Evolutionary conservation across 176 grass and related monocot genomes (phyloP).

Genomic region (Paspalum notatum): DNA sequence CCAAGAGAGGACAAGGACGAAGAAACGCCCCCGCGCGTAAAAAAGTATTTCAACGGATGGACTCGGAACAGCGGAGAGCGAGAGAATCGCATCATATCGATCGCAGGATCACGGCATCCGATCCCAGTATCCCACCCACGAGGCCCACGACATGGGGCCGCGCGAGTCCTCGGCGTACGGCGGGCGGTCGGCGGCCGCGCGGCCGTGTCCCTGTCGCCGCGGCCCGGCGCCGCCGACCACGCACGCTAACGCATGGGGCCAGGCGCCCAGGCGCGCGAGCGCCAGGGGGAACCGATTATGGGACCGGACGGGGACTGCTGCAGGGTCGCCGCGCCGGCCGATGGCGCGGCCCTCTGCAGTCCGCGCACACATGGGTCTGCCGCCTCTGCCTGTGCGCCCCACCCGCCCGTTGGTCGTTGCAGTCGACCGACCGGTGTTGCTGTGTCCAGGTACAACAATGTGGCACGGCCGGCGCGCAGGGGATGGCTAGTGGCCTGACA

Average conservation of each 20-base stretch:
- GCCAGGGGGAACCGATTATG: background rate
- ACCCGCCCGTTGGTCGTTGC: background rate
- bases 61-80: too few species aligned
- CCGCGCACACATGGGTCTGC: conserved; percentile 28
- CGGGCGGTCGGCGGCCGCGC: conserved; percentile 34
- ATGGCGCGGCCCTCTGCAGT: background rate
- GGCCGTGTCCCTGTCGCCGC: background rate
- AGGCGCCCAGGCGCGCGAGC: background rate
- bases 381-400: too few species aligned
- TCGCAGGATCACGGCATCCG: too few species aligned
- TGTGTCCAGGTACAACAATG: conserved; percentile 24
- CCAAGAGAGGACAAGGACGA: too few species aligned
- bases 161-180: background rate
- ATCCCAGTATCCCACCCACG: too few species aligned
- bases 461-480: conserved; percentile 21
- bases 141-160: background rate
- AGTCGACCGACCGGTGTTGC: background rate
- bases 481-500: background rate
- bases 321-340: too few species aligned
- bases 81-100: too few species aligned
- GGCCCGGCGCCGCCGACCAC: conserved; percentile 29
- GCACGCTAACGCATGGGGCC: background rate
- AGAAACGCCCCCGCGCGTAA: too few species aligned
- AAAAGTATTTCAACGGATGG: too few species aligned
- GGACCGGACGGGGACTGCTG: background rate